These are phyloP conservation scores for Aethionema arabicum DNA, from an alignment of 345 rosid genomes.

Conservation along the genomic window DNA sequence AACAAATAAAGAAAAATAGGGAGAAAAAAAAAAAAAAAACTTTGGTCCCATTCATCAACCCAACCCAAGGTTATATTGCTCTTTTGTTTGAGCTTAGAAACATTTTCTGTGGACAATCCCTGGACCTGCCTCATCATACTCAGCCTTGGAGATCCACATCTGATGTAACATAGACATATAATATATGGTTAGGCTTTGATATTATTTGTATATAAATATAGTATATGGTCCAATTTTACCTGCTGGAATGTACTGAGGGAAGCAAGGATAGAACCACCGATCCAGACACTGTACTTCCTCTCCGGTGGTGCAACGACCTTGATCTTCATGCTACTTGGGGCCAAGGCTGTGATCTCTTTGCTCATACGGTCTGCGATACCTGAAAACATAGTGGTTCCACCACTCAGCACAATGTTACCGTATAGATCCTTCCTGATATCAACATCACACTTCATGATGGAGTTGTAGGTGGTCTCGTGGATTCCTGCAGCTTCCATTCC, in stretches of 20 bases:
- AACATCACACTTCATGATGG: slow-evolving; percentile 63
- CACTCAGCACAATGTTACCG: slow-evolving; percentile 74
- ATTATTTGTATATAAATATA: background rate
- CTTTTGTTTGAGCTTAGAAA: slow-evolving; percentile 35
- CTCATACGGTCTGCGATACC: slow-evolving; percentile 80
- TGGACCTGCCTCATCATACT: slow-evolving; percentile 45
- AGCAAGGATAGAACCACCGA: slow-evolving; percentile 76
- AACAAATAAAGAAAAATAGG: too few relatives aligned
- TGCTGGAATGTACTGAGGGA: slow-evolving; percentile 82
- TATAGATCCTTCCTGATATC: slow-evolving; percentile 53
- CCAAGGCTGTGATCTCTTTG: slow-evolving; percentile 73
- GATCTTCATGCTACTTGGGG: slow-evolving; percentile 76
- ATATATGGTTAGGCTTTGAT: slow-evolving; percentile 8
- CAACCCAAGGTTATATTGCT: background rate
- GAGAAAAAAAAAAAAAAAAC: too few relatives aligned
- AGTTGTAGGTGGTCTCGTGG: slow-evolving; percentile 69
- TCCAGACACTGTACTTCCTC: slow-evolving; percentile 80
- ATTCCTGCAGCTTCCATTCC: slow-evolving; percentile 77
- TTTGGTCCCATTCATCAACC: too few relatives aligned
- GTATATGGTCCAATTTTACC: too few relatives aligned
- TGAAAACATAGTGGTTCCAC: slow-evolving; percentile 72
- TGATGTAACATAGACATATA: background rate
- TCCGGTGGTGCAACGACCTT: slow-evolving; percentile 82
- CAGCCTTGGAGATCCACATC: slow-evolving; percentile 47
- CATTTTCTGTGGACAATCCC: slow-evolving; percentile 44